A percentile compares a stretch with the other conserved stretches of the same genome.
Evolutionary conservation across 805 yeast species (phyloP).

Genomic region (Candida dendrica): DNA sequence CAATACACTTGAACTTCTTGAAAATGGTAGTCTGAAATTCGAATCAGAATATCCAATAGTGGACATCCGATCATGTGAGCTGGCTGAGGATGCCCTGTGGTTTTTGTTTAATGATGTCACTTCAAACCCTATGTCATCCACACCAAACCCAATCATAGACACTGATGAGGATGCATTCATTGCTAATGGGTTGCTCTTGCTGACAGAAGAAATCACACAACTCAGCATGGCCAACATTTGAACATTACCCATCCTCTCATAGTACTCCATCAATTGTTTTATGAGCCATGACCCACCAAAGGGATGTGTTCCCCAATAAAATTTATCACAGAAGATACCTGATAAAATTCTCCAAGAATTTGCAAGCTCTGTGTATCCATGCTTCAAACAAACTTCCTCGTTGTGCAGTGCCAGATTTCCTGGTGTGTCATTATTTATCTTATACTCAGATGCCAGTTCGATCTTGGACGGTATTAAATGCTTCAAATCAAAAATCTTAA

Average conservation of each 20-base stretch:
- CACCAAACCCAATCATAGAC: not conserved
- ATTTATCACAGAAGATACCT: constrained; percentile 28
- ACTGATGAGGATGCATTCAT: not conserved
- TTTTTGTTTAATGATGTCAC: not conserved
- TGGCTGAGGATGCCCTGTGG: not conserved
- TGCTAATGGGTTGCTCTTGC: not conserved
- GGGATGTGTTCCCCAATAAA: constrained; percentile 78
- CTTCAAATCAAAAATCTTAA: constrained; percentile 56
- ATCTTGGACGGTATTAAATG: constrained; percentile 69
- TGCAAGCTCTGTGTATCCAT: constrained; percentile 56
- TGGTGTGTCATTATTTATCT: constrained; percentile 57
- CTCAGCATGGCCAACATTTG: constrained; percentile 91
- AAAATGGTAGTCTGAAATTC: constrained; percentile 13
- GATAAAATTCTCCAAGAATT: constrained; percentile 68
- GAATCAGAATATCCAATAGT: constrained; percentile 17
- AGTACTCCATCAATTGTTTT: constrained; percentile 52
- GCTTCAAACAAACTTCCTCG: constrained; percentile 57
- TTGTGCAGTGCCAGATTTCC: constrained; percentile 62
- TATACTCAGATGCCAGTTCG: constrained; percentile 62
- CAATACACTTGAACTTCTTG: constrained; percentile 19
- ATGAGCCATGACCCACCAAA: constrained; percentile 67
- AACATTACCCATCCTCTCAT: constrained; percentile 56
- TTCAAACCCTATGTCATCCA: not conserved
- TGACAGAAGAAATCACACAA: constrained; percentile 41
- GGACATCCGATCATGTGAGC: constrained; percentile 1